phyloP scores from a whole-genome alignment of 2,329 filamentous ascomycete genomes.

The Chaetothyriales sp. region DNA sequence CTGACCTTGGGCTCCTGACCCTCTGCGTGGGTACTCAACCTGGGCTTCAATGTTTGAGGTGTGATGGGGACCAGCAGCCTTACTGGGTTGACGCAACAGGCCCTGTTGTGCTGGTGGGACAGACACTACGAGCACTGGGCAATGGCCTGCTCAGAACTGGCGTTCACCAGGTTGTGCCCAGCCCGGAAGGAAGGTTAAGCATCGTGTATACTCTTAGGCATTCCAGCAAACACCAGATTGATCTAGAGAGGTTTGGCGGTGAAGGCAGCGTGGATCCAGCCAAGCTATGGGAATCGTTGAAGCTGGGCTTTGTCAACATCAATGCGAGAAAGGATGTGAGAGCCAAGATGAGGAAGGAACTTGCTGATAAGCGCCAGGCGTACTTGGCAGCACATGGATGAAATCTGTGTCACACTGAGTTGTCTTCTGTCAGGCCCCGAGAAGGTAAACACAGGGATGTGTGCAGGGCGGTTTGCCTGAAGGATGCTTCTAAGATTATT shows the following conservation, averaged over 20 bases:
- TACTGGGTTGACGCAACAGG: slow-evolving; percentile 1
- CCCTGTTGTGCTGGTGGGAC: slow-evolving; percentile 17
- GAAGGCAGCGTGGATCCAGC: slow-evolving; percentile 11
- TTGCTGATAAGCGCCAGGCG: slow-evolving; percentile 23
- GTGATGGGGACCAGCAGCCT: slow-evolving; percentile 1
- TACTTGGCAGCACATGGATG: neutral
- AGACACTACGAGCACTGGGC: slow-evolving; percentile 16
- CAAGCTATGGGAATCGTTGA: slow-evolving; percentile 15
- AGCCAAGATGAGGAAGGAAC: slow-evolving; percentile 30
- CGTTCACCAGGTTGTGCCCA: slow-evolving; percentile 18
- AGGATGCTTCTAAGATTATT: too few species aligned
- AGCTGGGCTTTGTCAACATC: slow-evolving; percentile 20
- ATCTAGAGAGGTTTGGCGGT: slow-evolving; percentile 17
- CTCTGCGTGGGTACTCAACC: slow-evolving; percentile 18
- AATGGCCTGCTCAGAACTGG: slow-evolving; percentile 13
- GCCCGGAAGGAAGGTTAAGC: slow-evolving; percentile 17
- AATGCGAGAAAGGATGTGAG: slow-evolving; percentile 27
- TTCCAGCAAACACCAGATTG: slow-evolving; percentile 14
- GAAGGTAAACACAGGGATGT: too few species aligned
- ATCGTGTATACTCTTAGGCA: slow-evolving; percentile 20
- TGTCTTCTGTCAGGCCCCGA: too few species aligned
- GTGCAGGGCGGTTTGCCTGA: too few species aligned
- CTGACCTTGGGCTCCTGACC: slow-evolving; percentile 20
- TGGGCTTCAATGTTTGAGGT: slow-evolving; percentile 18
- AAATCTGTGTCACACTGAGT: neutral